phyloP scores from a whole-genome alignment of 75 land plant genomes.

The Cupressus sempervirens region DNA sequence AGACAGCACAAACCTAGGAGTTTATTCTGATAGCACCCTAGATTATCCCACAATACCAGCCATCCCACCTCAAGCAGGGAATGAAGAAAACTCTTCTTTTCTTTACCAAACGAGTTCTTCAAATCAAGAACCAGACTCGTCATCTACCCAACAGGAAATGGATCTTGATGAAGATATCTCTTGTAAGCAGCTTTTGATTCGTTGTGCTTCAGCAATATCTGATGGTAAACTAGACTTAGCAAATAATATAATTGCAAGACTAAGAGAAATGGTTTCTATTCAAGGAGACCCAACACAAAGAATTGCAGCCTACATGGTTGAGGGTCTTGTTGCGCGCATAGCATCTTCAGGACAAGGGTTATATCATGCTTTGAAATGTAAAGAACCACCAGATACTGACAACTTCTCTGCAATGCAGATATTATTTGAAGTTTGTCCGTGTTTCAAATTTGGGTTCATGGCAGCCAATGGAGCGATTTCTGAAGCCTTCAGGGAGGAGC shows the following conservation, averaged over 20 bases:
- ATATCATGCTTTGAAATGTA: slow-evolving; percentile 75
- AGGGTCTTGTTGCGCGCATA: slow-evolving; percentile 85
- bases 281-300: slow-evolving; percentile 89
- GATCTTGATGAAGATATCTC: slow-evolving; percentile 16
- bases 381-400: slow-evolving; percentile 70
- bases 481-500: slow-evolving; percentile 71
- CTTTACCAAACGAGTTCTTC: slow-evolving; percentile 2
- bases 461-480: slow-evolving; percentile 86
- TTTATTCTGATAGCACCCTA: slow-evolving; percentile 34
- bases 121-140: not conserved
- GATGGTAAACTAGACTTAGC: slow-evolving; percentile 58
- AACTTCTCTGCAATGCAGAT: slow-evolving; percentile 91
- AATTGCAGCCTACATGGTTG: slow-evolving; percentile 93
- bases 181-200: slow-evolving; percentile 55
- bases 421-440: slow-evolving; percentile 89
- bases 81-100: slow-evolving; percentile 1
- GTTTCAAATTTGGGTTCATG: slow-evolving; percentile 91
- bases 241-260: slow-evolving; percentile 44
- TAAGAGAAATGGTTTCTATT: slow-evolving; percentile 78
- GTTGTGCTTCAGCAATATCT: slow-evolving; percentile 63
- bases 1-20: slow-evolving; percentile 43
- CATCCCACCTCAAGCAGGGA: not conserved
- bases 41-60: slow-evolving; percentile 22
- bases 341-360: slow-evolving; percentile 69
- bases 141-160: not conserved